Base-by-base conservation (phyloP, 2,329 filamentous ascomycete species). In the Ophiostoma ulmi region DNA sequence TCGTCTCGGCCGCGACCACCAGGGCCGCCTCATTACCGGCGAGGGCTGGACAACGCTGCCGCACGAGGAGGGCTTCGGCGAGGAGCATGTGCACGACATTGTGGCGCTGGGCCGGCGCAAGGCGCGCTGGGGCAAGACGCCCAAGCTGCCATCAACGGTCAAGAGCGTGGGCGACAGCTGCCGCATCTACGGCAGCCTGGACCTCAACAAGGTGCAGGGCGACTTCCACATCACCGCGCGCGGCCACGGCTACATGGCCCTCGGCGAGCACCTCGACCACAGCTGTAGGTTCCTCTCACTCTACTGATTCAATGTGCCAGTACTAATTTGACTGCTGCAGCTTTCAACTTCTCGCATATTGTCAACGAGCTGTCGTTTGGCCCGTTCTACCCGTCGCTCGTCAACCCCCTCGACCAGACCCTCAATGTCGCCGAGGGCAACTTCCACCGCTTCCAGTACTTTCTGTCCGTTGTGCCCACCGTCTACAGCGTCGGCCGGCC, bases 361-460 rank as follows among this genome's bases (percentile, higher is more conserved):
- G 88, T 99, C 82, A 94, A 91, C 76, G 95, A 99, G 80, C 88
- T 99, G 75, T 97, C 94, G 72, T 99, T 97, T 80, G 95, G 95
- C 4, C 90, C 93, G n/a, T 97, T 94, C 83, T 98, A 97, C 82
- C 94, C 95, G 0, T 92, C 90, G 36, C 89, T 99, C 70, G 87
- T 91, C 77, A 99, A 99, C 82, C 95, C 95, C 0, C 91, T 99
- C 76, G 95, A 98, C 82, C 90, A 90, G 75, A 98, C 95, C 64
- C 88, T 94, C 80, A 91, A 94, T 76, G 81, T 84, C 3, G 94
- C 91, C n/a, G 78, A 84, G 20, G 79, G 80, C 73, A 86, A 97
- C 83, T 98, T 97, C 84, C 90, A 94, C 87, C 96, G 95, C 81
- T 98, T 93, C 83, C 95, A 99, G 81, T 99, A 99, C 86, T 98